Conservation (phyloP, 257 asterid species). For the Forsythia suspensa region DNA sequence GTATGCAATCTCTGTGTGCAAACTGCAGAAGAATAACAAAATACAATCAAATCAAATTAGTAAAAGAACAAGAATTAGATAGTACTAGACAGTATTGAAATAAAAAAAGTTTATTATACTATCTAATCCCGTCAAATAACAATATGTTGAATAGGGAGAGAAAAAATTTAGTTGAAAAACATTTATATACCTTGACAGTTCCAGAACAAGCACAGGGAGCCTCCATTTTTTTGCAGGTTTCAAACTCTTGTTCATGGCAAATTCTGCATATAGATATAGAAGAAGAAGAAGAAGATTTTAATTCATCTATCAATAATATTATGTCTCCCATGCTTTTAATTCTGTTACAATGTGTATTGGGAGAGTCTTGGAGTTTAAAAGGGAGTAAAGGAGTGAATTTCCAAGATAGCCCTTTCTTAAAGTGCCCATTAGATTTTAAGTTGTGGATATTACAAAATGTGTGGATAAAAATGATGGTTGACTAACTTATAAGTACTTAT, state of each 20-base stretch:
- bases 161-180: background rate
- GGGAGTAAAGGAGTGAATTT: background rate
- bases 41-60: background rate
- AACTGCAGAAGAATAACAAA: slow-evolving; percentile 34
- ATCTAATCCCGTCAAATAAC: no score
- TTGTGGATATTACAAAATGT: no score
- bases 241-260: slow-evolving; percentile 80
- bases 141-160: no score
- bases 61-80: background rate
- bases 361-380: background rate
- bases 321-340: slow-evolving; percentile 48
- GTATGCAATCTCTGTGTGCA: slow-evolving; percentile 94
- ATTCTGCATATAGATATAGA: slow-evolving; percentile 62
- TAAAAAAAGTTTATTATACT: background rate
- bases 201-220: slow-evolving; percentile 94
- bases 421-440: no score
- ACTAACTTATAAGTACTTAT: no score
- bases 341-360: background rate
- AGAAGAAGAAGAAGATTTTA: slow-evolving; percentile 21
- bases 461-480: no score
- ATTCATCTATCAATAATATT: slow-evolving; percentile 48
- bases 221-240: slow-evolving; percentile 56
- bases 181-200: slow-evolving; percentile 64
- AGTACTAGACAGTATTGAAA: background rate
- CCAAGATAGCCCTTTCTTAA: background rate